These are phyloP conservation scores for Plenodomus biglobosus DNA, from an alignment of 2,329 filamentous ascomycete species.

Conservation along the genomic window DNA sequence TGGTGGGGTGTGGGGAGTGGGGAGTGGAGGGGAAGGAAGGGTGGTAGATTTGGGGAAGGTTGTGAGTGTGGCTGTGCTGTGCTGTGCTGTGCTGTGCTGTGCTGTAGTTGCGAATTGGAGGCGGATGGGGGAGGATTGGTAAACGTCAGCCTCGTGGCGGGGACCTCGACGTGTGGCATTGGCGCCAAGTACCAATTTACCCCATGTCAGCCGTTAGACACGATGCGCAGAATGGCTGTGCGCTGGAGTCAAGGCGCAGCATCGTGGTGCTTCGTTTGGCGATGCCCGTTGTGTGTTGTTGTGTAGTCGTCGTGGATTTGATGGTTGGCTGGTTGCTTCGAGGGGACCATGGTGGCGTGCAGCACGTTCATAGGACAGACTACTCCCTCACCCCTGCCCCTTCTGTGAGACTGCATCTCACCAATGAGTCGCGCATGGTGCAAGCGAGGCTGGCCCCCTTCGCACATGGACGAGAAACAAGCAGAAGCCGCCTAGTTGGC, in stretches of 20 bases:
- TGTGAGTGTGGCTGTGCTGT: constrained; percentile 14
- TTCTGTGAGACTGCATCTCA: neutral
- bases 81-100: no score
- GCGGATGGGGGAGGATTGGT: constrained; percentile 22
- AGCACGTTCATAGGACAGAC: neutral
- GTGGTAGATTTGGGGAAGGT: constrained; percentile 1
- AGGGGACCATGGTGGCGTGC: no score
- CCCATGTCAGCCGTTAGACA: constrained; percentile 8
- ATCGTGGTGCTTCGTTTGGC: neutral
- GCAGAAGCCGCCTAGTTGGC: neutral
- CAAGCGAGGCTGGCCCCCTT: neutral
- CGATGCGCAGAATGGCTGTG: neutral
- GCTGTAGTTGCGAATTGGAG: constrained; percentile 17
- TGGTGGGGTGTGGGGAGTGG: neutral
- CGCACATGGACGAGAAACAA: neutral
- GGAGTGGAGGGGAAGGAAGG: neutral
- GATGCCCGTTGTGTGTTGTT: neutral
- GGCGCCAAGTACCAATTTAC: constrained; percentile 25
- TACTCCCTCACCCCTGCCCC: neutral
- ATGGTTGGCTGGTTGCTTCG: no score
- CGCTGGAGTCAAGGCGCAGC: neutral
- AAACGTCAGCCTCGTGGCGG: constrained; percentile 24
- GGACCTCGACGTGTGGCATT: constrained; percentile 15
- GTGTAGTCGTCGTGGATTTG: neutral
- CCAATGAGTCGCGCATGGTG: neutral